Evolutionary conservation across 306 rosid genomes (phyloP).

Genomic region (peach (Prunus persica)): Prunus_persica_NCBIv2 NC_034011.1:26636501-26637000

Average conservation of each 20-base stretch:
- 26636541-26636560: constrained; percentile 92
- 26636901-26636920: constrained; percentile 51
- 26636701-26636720: constrained; percentile 2
- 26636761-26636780: not conserved
- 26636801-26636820: constrained; percentile 41
- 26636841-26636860: constrained; percentile 39
- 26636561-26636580: constrained; percentile 68
- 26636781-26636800: not conserved
- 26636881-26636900: constrained; percentile 59
- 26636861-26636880: constrained; percentile 49
- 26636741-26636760: not conserved
- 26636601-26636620: constrained; percentile 85
- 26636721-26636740: not conserved
- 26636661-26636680: constrained; percentile 70
- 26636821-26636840: constrained; percentile 51
- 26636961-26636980: not conserved
- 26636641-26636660: constrained; percentile 80
- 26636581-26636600: constrained; percentile 80
- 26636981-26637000: not conserved
- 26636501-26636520: not conserved
- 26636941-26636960: not conserved
- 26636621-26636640: constrained; percentile 84
- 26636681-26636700: constrained; percentile 82
- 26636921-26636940: not conserved
- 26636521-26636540: constrained; percentile 46